Conservation (phyloP, 331 rosid species). For the Acacia pycnantha region DNA sequence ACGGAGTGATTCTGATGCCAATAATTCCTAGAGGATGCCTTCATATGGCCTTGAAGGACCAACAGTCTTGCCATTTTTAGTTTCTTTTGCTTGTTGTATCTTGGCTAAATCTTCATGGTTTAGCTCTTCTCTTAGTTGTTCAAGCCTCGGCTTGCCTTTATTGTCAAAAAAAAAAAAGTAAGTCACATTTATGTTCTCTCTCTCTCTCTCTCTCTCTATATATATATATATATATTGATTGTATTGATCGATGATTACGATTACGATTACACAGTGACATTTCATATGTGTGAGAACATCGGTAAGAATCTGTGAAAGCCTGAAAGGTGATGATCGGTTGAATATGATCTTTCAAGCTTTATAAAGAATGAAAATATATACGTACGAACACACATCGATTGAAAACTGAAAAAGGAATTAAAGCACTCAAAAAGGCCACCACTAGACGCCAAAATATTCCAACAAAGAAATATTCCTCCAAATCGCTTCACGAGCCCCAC, state of each 20-base stretch:
- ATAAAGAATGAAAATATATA: not conserved
- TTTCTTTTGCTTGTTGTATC: no score
- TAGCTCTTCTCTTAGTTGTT: no score
- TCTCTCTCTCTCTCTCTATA: no score
- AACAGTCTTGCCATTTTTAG: no score
- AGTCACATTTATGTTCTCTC: not conserved
- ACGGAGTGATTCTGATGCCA: no score
- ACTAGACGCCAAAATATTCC: not conserved
- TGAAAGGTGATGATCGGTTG: not conserved
- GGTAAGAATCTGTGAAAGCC: not conserved
- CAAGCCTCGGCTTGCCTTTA: no score
- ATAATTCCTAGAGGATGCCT: no score
- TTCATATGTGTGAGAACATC: not conserved
- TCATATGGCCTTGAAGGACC: no score
- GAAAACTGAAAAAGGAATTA: not conserved
- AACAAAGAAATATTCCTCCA: slow-evolving; percentile 4
- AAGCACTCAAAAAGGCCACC: not conserved
- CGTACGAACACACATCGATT: not conserved
- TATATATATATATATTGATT: not conserved
- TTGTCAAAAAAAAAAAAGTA: no score
- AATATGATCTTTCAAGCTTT: not conserved
- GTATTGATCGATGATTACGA: not conserved
- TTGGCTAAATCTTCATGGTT: no score
- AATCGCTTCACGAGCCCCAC: not conserved
- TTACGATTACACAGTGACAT: not conserved